Percentiles rank a stretch among this genome's conserved stretches.
Conservation (phyloP, 1,284 basidiomycete genomes). For the Acaromyces ingoldii region DNA sequence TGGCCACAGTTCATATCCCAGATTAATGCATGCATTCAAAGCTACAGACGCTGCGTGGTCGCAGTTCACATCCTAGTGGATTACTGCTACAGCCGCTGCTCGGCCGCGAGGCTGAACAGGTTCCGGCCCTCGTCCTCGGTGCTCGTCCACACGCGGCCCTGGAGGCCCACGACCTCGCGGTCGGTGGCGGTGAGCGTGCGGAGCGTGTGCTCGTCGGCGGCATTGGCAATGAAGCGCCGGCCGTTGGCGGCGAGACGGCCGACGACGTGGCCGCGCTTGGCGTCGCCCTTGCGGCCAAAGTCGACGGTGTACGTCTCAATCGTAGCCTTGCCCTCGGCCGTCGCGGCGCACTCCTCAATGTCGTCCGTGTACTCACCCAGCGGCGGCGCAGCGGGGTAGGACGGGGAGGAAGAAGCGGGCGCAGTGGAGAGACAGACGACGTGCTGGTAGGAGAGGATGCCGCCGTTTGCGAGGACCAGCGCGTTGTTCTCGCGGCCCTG, state of each 20-base stretch:
- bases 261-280: slow-evolving; percentile 5
- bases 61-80: no score
- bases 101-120: not conserved
- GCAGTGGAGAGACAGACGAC: not conserved
- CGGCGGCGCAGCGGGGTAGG: not conserved
- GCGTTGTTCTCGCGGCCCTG: not conserved
- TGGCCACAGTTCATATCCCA: no score
- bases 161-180: not conserved
- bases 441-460: slow-evolving; percentile 4
- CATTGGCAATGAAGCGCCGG: slow-evolving; percentile 4
- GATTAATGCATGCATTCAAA: no score
- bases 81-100: slow-evolving; percentile 3
- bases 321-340: not conserved
- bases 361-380: not conserved
- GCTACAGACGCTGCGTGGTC: no score
- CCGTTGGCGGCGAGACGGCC: not conserved
- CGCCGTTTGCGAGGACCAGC: slow-evolving; percentile 3
- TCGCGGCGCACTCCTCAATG: not conserved
- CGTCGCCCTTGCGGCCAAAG: not conserved
- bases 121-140: not conserved
- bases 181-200: not conserved
- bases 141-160: not conserved
- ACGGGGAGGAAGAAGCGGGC: not conserved
- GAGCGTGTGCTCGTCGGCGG: slow-evolving; percentile 3
- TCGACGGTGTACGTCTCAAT: slow-evolving; percentile 5